A percentile compares a stretch with the other conserved stretches of the same genome.
Evolutionary conservation across 1,139 yeast genomes (phyloP).

Genomic region (Suhomyces chickasaworum): DNA sequence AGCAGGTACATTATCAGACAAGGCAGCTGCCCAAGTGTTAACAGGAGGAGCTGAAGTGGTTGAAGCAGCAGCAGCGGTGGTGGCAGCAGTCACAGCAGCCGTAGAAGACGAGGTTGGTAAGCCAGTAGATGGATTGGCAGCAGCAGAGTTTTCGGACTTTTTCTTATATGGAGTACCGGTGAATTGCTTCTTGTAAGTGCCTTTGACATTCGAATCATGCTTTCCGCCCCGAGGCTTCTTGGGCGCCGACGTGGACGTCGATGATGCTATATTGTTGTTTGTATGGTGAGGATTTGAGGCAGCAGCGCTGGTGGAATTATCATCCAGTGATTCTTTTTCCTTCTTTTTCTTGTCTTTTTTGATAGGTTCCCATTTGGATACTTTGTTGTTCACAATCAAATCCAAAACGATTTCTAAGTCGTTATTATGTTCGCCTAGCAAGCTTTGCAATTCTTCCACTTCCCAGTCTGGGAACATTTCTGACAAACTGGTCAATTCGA

Average conservation of each 20-base stretch:
- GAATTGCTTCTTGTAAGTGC: constrained; percentile 14
- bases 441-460: constrained; percentile 74
- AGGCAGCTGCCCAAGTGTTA: constrained; percentile 57
- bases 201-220: constrained; percentile 12
- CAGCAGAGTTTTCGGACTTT: constrained; percentile 10
- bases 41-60: constrained; percentile 18
- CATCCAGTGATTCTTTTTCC: constrained; percentile 19
- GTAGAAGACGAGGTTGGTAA: constrained; percentile 8
- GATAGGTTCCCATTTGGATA: constrained; percentile 61
- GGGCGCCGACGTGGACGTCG: constrained; percentile 11
- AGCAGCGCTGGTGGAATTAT: constrained; percentile 5
- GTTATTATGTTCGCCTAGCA: constrained; percentile 69
- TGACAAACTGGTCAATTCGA: constrained; percentile 57
- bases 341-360: constrained; percentile 53
- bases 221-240: constrained; percentile 13
- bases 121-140: constrained; percentile 10
- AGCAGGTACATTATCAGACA: constrained; percentile 36
- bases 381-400: constrained; percentile 82
- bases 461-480: constrained; percentile 98
- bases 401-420: constrained; percentile 81
- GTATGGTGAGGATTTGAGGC: constrained; percentile 5
- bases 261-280: constrained; percentile 12
- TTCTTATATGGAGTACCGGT: constrained; percentile 13
- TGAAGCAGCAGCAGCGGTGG: constrained; percentile 14
- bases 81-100: constrained; percentile 18